Conservation (phyloP, 306 rosid genomes). For the Vicia sativa region DNA sequence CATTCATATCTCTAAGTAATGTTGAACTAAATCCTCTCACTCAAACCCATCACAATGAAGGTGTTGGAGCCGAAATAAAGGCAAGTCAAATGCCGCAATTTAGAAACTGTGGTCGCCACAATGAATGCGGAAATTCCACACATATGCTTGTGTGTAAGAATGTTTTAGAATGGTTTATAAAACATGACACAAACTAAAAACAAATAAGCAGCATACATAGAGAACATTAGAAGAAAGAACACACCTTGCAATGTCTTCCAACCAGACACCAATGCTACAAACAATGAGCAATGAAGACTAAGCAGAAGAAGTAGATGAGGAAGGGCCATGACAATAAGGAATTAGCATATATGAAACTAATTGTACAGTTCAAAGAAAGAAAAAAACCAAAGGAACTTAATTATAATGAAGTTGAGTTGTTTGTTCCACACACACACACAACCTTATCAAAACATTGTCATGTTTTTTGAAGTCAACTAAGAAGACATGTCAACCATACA, state of each 20-base stretch:
- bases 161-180: too few relatives aligned
- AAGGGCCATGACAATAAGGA: slow-evolving; percentile 41
- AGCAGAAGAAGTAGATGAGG: slow-evolving; percentile 42
- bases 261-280: slow-evolving; percentile 51
- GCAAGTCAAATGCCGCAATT: too few relatives aligned
- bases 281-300: slow-evolving; percentile 44
- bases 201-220: too few relatives aligned
- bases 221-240: slow-evolving; percentile 10
- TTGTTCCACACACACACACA: slow-evolving; percentile 1
- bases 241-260: slow-evolving; percentile 75
- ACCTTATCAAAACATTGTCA: slow-evolving; percentile 7
- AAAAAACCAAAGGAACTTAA: not conserved
- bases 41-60: too few relatives aligned
- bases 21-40: too few relatives aligned
- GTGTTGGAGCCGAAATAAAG: too few relatives aligned
- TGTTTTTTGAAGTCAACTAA: slow-evolving; percentile 22
- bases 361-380: slow-evolving; percentile 20
- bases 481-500: slow-evolving; percentile 25
- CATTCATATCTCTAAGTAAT: too few relatives aligned
- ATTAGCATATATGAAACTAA: not conserved
- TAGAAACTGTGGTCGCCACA: too few relatives aligned
- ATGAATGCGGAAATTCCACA: too few relatives aligned
- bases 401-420: slow-evolving; percentile 20
- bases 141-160: too few relatives aligned
- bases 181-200: not conserved